Percentiles rank a stretch among this genome's conserved stretches.
phyloP scores from a whole-genome alignment of 2,329 filamentous ascomycete genomes.

The Pseudogymnoascus sp. region DNA sequence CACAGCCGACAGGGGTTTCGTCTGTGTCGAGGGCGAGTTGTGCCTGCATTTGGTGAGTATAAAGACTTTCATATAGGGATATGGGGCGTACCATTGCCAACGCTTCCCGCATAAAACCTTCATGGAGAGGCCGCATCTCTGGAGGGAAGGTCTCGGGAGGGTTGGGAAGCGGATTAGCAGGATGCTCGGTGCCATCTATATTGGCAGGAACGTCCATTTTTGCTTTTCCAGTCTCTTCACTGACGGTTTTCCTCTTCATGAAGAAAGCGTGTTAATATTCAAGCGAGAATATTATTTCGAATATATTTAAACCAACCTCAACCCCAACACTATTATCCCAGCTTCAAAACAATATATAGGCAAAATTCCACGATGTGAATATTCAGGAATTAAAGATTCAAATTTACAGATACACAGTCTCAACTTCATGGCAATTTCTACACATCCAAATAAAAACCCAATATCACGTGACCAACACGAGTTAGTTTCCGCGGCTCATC shows the following conservation, averaged over 20 bases:
- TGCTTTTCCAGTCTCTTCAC: slow-evolving; percentile 5
- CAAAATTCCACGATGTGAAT: background rate
- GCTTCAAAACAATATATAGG: background rate
- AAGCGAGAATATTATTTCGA: background rate
- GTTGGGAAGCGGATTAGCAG: background rate
- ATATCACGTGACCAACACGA: background rate
- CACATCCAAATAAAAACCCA: background rate
- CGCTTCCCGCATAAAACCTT: slow-evolving; percentile 71
- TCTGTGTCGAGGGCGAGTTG: slow-evolving; percentile 76
- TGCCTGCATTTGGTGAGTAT: slow-evolving; percentile 46
- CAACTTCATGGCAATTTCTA: background rate
- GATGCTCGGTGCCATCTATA: slow-evolving; percentile 8
- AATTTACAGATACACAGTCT: background rate
- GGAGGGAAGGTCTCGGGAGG: background rate
- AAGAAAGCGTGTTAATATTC: background rate
- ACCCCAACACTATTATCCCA: background rate
- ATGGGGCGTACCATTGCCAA: slow-evolving; percentile 63
- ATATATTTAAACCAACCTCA: background rate
- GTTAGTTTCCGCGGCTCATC: too few species aligned
- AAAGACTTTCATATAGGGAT: background rate
- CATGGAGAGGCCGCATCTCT: background rate
- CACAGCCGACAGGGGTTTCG: slow-evolving; percentile 94
- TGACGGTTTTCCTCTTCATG: slow-evolving; percentile 2
- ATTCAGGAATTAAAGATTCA: background rate
- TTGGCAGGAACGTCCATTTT: slow-evolving; percentile 9